These are phyloP conservation scores for Chalciporus piperatus DNA, from an alignment of 768 basidiomycete genomes.

Conservation along the genomic window DNA sequence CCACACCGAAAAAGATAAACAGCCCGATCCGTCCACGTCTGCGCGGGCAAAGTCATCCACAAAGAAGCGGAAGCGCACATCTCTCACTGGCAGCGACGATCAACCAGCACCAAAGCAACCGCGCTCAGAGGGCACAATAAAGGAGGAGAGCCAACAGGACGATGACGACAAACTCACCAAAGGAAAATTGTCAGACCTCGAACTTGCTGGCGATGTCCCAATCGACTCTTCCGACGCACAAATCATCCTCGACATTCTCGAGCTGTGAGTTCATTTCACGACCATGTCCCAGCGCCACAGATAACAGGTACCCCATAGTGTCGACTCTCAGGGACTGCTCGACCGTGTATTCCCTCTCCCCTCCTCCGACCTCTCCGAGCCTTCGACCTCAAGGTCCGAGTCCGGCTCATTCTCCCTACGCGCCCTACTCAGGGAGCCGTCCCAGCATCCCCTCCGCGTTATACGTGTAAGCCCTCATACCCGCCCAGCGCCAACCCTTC, in stretches of 20 bases:
- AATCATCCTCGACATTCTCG: slow-evolving; percentile 58
- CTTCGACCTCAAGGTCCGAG: slow-evolving; percentile 38
- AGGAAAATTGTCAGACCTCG: slow-evolving; percentile 25
- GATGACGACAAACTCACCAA: slow-evolving; percentile 19
- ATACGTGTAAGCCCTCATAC: slow-evolving; percentile 47
- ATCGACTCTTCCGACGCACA: slow-evolving; percentile 44
- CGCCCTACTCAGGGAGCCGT: slow-evolving; percentile 50
- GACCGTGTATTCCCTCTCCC: slow-evolving; percentile 73
- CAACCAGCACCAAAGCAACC: slow-evolving; percentile 49
- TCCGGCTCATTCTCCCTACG: slow-evolving; percentile 48
- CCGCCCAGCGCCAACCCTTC: background rate
- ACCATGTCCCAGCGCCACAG: background rate
- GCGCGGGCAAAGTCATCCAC: slow-evolving; percentile 30
- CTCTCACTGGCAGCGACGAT: slow-evolving; percentile 44
- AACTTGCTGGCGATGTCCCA: slow-evolving; percentile 46
- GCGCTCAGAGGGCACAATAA: slow-evolving; percentile 38
- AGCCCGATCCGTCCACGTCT: slow-evolving; percentile 18
- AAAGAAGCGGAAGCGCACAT: slow-evolving; percentile 71
- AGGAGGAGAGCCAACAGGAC: slow-evolving; percentile 31
- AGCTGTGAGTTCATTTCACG: slow-evolving; percentile 39
- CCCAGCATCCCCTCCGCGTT: slow-evolving; percentile 51
- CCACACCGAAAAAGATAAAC: slow-evolving; percentile 37
- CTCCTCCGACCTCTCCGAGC: slow-evolving; percentile 36
- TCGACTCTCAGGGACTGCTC: slow-evolving; percentile 72
- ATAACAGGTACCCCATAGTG: slow-evolving; percentile 35